Evolutionary conservation across 768 basidiomycete genomes (phyloP).

Genomic region (Polyporus arcularius): DNA sequence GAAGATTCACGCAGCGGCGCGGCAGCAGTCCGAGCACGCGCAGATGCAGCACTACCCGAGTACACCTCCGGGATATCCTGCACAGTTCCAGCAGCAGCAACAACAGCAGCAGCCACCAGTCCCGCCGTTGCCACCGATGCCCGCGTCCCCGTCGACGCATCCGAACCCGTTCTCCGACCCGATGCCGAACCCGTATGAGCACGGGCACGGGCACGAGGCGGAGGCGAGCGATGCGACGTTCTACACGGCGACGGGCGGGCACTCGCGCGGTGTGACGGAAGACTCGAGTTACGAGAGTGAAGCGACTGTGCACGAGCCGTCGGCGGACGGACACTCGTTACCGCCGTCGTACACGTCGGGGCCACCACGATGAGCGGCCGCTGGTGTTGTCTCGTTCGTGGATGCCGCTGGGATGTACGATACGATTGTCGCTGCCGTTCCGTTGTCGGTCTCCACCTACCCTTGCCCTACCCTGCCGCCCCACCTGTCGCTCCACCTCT

Average conservation of each 20-base stretch:
- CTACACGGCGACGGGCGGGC: slow-evolving; percentile 13
- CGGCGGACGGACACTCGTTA: not conserved
- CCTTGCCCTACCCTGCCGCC: no score
- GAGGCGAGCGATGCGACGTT: slow-evolving; percentile 20
- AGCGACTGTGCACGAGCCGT: not conserved
- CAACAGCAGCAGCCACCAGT: slow-evolving; percentile 5
- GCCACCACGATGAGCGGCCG: not conserved
- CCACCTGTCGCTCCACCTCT: no score
- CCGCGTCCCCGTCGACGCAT: not conserved
- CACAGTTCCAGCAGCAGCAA: slow-evolving; percentile 5
- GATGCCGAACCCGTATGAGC: slow-evolving; percentile 19
- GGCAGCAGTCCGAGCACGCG: not conserved
- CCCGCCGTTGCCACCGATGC: not conserved
- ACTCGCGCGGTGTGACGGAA: slow-evolving; percentile 6
- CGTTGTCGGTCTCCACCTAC: no score
- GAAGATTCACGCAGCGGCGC: not conserved
- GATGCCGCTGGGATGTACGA: not conserved
- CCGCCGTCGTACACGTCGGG: slow-evolving; percentile 4
- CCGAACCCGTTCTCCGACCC: slow-evolving; percentile 17
- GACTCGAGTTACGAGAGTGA: not conserved
- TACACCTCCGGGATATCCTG: not conserved
- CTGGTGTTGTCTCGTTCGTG: not conserved
- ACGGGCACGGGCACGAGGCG: slow-evolving; percentile 6
- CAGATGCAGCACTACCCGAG: slow-evolving; percentile 9
- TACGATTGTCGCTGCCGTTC: not conserved